Evolutionary conservation across 495 filamentous ascomycete genomes (phyloP).

Genomic region (Hypomontagnella submonticulosa): DNA sequence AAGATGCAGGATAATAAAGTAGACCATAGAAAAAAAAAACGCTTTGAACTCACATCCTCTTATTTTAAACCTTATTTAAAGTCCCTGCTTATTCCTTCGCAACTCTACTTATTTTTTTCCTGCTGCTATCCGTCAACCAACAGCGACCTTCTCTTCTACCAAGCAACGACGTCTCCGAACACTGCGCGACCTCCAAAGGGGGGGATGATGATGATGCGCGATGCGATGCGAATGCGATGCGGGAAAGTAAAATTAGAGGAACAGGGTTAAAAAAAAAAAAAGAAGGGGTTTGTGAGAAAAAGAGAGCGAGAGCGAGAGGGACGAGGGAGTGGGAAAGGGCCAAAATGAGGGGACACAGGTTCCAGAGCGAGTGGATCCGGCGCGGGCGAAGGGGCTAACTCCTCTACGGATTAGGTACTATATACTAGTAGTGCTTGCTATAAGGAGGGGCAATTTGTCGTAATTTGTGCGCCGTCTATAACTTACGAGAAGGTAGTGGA

Average conservation of each 20-base stretch:
- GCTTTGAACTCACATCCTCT: conserved; percentile 23
- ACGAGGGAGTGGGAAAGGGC: conserved; percentile 44
- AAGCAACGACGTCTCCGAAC: conserved; percentile 43
- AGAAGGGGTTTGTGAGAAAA: conserved; percentile 32
- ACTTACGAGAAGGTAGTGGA: conserved; percentile 5
- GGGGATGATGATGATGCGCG: conserved; percentile 18
- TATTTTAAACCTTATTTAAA: conserved; percentile 21
- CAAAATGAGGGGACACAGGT: conserved; percentile 41
- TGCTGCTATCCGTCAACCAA: conserved; percentile 39
- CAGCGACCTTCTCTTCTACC: conserved; percentile 40
- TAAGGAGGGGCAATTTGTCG: neutral
- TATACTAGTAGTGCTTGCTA: conserved; percentile 4
- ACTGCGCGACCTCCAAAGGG: conserved; percentile 40
- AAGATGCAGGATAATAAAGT: conserved; percentile 18
- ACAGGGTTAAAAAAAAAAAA: conserved; percentile 30
- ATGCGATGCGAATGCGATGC: conserved; percentile 38
- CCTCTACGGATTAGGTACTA: conserved; percentile 15
- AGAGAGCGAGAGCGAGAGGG: conserved; percentile 32
- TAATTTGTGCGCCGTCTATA: neutral
- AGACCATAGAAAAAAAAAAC: conserved; percentile 18
- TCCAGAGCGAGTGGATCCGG: conserved; percentile 38
- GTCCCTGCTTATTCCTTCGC: conserved; percentile 28
- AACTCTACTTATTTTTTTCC: conserved; percentile 20
- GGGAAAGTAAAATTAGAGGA: conserved; percentile 33
- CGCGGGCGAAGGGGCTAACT: conserved; percentile 41